Percentiles rank a stretch among this genome's conserved stretches.
These are phyloP conservation scores for Pythium scleroteichum DNA, from an alignment of 352 stramenopile genomes.

Conservation along the genomic window DNA sequence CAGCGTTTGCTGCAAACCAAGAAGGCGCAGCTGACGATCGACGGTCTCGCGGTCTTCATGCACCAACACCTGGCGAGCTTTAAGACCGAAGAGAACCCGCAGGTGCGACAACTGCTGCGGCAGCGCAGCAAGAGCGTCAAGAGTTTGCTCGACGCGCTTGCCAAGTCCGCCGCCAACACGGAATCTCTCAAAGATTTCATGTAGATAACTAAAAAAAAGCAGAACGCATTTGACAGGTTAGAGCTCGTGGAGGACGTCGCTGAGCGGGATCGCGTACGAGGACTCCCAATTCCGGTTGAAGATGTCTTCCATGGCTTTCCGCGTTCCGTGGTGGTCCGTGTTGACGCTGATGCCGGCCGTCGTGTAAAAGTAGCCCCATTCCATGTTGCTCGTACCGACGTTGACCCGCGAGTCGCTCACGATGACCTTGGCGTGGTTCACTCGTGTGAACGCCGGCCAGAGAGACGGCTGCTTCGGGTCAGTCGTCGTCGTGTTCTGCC, in stretches of 20 bases:
- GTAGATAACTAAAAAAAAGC: slow-evolving; percentile 27
- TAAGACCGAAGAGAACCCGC: slow-evolving; percentile 43
- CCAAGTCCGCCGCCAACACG: slow-evolving; percentile 50
- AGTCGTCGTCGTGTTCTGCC: slow-evolving; percentile 59
- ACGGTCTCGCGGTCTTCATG: slow-evolving; percentile 77
- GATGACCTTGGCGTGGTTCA: slow-evolving; percentile 88
- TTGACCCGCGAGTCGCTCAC: slow-evolving; percentile 79
- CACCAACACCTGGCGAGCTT: slow-evolving; percentile 78
- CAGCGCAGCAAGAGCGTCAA: slow-evolving; percentile 67
- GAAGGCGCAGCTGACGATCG: slow-evolving; percentile 76
- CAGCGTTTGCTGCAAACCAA: slow-evolving; percentile 77
- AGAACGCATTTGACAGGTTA: background rate
- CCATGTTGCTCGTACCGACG: slow-evolving; percentile 87
- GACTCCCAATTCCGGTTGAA: slow-evolving; percentile 84
- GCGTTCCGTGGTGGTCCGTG: slow-evolving; percentile 62
- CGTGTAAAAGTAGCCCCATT: slow-evolving; percentile 88
- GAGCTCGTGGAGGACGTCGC: background rate
- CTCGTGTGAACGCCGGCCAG: slow-evolving; percentile 73
- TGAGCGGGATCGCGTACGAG: slow-evolving; percentile 48
- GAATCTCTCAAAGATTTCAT: slow-evolving; percentile 56
- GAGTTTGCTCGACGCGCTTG: slow-evolving; percentile 65
- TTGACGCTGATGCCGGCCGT: slow-evolving; percentile 78
- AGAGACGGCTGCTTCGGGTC: slow-evolving; percentile 14
- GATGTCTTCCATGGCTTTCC: slow-evolving; percentile 50
- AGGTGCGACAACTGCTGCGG: slow-evolving; percentile 46